These are phyloP conservation scores for Trichoderma harzianum DNA, from an alignment of 2,329 filamentous ascomycete species.

Conservation along the genomic window DNA sequence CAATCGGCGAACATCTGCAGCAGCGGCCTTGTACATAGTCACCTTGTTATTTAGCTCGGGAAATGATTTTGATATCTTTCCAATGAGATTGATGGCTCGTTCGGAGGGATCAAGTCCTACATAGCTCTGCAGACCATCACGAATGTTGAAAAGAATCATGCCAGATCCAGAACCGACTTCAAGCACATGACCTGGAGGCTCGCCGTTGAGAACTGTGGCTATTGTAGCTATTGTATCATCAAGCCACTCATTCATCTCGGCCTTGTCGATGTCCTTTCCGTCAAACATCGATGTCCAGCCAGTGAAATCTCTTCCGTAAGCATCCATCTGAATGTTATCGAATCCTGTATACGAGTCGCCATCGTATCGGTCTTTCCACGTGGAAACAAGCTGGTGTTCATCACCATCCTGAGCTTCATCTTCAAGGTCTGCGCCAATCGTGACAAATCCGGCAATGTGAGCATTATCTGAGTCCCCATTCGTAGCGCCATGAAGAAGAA, in stretches of 20 bases:
- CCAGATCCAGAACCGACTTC: background rate
- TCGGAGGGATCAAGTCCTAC: background rate
- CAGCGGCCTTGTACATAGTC: background rate
- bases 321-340: background rate
- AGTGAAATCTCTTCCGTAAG: constrained; percentile 25
- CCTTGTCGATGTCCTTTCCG: constrained; percentile 25
- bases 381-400: background rate
- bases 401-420: background rate
- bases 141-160: background rate
- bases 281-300: constrained; percentile 35
- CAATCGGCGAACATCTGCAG: background rate
- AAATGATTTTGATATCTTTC: background rate
- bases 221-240: constrained; percentile 31
- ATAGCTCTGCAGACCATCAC: background rate
- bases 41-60: background rate
- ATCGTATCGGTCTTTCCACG: background rate
- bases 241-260: constrained; percentile 33
- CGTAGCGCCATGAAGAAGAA: background rate
- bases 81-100: background rate
- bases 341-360: background rate
- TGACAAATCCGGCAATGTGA: background rate
- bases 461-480: background rate
- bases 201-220: background rate
- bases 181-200: background rate
- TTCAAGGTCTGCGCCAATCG: background rate